Percentiles rank a stretch among this genome's conserved stretches.
Evolutionary conservation across 306 rosid species (phyloP).

Genomic region (Ceratonia siliqua): DNA sequence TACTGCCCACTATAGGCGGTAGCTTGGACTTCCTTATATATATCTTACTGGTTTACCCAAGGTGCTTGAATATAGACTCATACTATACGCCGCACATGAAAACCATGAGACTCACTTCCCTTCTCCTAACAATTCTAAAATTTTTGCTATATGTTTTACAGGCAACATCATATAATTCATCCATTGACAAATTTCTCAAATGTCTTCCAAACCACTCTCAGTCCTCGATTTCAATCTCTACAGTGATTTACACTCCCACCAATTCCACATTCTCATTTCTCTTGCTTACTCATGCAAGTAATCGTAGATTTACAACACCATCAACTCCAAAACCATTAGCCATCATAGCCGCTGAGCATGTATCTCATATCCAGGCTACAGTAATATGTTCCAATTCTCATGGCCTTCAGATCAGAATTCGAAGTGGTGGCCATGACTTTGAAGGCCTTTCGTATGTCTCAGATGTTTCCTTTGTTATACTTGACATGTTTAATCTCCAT

Average conservation of each 20-base stretch:
- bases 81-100: not conserved
- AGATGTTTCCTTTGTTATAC: conserved; percentile 9
- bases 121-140: not conserved
- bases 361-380: conserved; percentile 25
- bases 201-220: not conserved
- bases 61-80: no score
- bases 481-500: conserved; percentile 32
- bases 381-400: conserved; percentile 29
- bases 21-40: no score
- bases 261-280: conserved; percentile 10
- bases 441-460: conserved; percentile 41
- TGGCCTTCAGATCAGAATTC: conserved; percentile 32
- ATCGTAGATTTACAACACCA: conserved; percentile 24
- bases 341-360: conserved; percentile 3
- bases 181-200: not conserved
- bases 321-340: conserved; percentile 35
- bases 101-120: not conserved
- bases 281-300: conserved; percentile 22
- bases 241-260: not conserved
- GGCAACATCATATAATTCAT: not conserved
- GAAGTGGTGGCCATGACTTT: conserved; percentile 48
- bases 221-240: not conserved
- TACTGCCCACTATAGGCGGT: no score
- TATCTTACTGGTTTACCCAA: no score
- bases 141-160: not conserved